A percentile compares a stretch with the other conserved stretches of the same genome.
These are phyloP conservation scores for Strobilomyces dryophilus DNA, from an alignment of 768 basidiomycete species.

Conservation along the genomic window DNA sequence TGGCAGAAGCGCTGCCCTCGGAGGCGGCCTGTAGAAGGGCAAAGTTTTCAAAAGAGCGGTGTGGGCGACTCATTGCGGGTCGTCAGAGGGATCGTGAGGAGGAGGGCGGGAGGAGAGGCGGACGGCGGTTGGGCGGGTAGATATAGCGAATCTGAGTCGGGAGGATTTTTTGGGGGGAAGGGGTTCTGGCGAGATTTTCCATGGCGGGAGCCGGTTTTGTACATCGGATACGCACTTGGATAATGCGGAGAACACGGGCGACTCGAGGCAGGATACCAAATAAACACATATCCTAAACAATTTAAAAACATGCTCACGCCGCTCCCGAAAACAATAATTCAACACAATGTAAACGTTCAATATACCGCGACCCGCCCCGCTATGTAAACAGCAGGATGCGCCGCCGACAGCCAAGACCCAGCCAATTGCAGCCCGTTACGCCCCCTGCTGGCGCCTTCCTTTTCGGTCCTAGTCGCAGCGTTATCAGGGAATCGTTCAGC, in stretches of 20 bases:
- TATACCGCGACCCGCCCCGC: background rate
- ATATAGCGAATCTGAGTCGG: constrained; percentile 10
- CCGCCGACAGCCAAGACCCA: too few relatives aligned
- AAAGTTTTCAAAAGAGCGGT: constrained; percentile 38
- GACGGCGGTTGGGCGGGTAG: constrained; percentile 13
- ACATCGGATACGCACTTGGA: constrained; percentile 20
- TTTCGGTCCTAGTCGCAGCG: too few relatives aligned
- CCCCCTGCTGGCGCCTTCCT: too few relatives aligned
- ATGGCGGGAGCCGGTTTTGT: constrained; percentile 10
- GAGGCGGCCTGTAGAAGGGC: constrained; percentile 53
- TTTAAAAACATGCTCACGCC: background rate
- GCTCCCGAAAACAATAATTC: constrained; percentile 8
- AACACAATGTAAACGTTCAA: background rate
- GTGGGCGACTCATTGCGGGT: constrained; percentile 35
- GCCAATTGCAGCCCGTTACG: too few relatives aligned
- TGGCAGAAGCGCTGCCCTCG: constrained; percentile 50
- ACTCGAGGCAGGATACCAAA: constrained; percentile 28
- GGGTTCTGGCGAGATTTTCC: constrained; percentile 20
- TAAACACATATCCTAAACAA: background rate
- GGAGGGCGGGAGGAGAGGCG: constrained; percentile 2
- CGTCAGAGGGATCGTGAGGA: constrained; percentile 30
- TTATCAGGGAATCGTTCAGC: constrained; percentile 2
- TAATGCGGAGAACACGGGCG: constrained; percentile 24
- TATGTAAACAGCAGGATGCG: background rate
- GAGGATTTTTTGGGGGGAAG: background rate